Conservation (phyloP, 106 monocot genomes). For the Chionographis japonica region DNA sequence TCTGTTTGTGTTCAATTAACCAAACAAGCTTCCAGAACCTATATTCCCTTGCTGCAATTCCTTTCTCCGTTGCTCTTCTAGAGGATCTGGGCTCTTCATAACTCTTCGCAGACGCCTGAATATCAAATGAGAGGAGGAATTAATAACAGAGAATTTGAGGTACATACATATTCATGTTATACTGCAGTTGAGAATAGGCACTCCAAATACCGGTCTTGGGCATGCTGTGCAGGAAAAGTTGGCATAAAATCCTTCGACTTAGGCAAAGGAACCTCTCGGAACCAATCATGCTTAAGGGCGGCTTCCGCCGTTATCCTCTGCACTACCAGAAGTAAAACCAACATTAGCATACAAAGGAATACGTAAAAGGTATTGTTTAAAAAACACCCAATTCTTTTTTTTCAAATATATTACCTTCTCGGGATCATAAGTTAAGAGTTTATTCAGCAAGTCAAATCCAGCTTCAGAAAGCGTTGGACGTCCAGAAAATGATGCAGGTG, state of each 20-base stretch:
- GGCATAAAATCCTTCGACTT: slow-evolving; percentile 95
- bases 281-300: slow-evolving; percentile 82
- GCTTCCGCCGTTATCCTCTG: slow-evolving; percentile 81
- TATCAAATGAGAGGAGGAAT: too few species aligned
- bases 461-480: slow-evolving; percentile 72
- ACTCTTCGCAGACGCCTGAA: slow-evolving; percentile 51
- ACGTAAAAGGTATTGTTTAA: neutral
- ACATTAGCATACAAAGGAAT: neutral
- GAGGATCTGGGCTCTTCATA: slow-evolving; percentile 87
- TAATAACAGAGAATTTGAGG: too few species aligned
- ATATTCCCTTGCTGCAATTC: slow-evolving; percentile 51
- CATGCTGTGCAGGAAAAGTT: slow-evolving; percentile 85
- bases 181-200: neutral
- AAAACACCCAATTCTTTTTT: too few species aligned
- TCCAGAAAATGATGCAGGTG: slow-evolving; percentile 72
- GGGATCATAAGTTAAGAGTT: slow-evolving; percentile 78
- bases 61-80: slow-evolving; percentile 59
- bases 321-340: slow-evolving; percentile 4
- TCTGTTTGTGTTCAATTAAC: slow-evolving; percentile 14
- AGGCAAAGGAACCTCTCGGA: slow-evolving; percentile 79
- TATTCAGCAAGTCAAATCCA: slow-evolving; percentile 82
- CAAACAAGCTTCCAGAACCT: slow-evolving; percentile 44
- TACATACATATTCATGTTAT: neutral
- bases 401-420: slow-evolving; percentile 50
- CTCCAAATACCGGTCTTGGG: slow-evolving; percentile 63